Evolutionary conservation across 176 grass and related monocot genomes (phyloP), one percentile per base, ranked within the genome.

Genomic region (Pontederia crassipes): DNA sequence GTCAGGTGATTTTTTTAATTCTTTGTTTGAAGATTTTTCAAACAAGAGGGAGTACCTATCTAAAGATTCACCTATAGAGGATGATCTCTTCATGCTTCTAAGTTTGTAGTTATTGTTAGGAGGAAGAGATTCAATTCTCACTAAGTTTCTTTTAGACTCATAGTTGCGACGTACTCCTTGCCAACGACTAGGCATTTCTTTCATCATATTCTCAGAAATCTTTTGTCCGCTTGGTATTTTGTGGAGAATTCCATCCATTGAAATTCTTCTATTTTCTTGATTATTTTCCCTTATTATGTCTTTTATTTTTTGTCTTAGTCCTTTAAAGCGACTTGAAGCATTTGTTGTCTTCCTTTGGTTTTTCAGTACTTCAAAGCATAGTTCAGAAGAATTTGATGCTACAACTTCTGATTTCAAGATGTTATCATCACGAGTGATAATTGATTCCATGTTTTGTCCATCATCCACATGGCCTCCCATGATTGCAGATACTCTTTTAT

Each of bases 241-340:
- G 58, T 90, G 78, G 69, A 85, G 78, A 69, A 85, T 67, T 28
- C 87, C 75, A 64, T 90, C 87, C 67, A 78, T 89, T 6, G 74
- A 81, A 46, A 84, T 84, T 46, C 86, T 68, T 72, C 64, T 57
- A 60, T 81, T 52, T 53, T 84, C 86, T 65, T 75, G 81, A 8
- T 52, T 69, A 50, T 89, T 78, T 48, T 89, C 78, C 54, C 70
- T 82, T 49, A 90, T 74, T 0, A 76, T 65, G 67, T 77, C 55
- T 82, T 90, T 90, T 18, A 90, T 85, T 61, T 82, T 90, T 14
- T 55, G 77, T 55, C 67, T 62, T 29, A 90, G 78, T 16, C 52
- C 62, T 73, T 71, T 82, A 67, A 89, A 85, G 67, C 58, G 78
- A 57, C 57, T 74, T 71, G 79, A 82, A 55, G 70, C 12, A 14